A percentile compares a stretch with the other conserved stretches of the same genome.
These are phyloP conservation scores for Bimuria novae-zelandiae DNA, from an alignment of 2,329 filamentous ascomycete species.

Conservation along the genomic window DNA sequence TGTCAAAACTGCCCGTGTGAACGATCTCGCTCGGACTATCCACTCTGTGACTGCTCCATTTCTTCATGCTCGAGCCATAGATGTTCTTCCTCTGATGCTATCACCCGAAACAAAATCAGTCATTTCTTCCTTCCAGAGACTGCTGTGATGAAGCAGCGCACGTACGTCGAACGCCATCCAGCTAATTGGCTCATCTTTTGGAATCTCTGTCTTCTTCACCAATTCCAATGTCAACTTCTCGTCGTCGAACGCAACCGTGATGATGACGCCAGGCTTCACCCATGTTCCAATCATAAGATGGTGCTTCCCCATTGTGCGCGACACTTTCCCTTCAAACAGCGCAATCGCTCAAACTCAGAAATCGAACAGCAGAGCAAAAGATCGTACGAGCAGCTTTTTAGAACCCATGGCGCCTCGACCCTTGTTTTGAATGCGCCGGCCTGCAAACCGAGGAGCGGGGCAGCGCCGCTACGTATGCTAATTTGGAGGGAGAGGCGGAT, in stretches of 20 bases:
- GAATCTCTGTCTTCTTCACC: constrained; percentile 80
- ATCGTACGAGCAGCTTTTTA: neutral
- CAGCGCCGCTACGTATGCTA: constrained; percentile 2
- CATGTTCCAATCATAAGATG: constrained; percentile 92
- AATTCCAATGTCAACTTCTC: constrained; percentile 74
- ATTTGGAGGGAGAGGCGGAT: constrained; percentile 14
- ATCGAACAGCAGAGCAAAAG: constrained; percentile 1
- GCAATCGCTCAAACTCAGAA: neutral
- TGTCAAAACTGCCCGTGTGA: constrained; percentile 72
- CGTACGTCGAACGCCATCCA: constrained; percentile 91
- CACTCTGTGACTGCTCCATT: constrained; percentile 83
- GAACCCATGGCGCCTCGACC: neutral
- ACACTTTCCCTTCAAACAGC: neutral
- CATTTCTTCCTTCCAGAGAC: constrained; percentile 2
- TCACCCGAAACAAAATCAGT: constrained; percentile 15
- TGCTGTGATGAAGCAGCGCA: neutral
- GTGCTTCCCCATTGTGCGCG: constrained; percentile 68
- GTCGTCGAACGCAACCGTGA: constrained; percentile 86
- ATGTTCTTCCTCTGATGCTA: constrained; percentile 82
- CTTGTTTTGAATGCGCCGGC: constrained; percentile 2
- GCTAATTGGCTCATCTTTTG: constrained; percentile 83
- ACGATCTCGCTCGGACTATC: constrained; percentile 75
- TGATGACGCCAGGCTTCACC: constrained; percentile 87
- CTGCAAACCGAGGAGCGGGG: constrained; percentile 30
- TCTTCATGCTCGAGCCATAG: constrained; percentile 91